Evolutionary conservation across 164 flowering plant species (phyloP).

Genomic region (Cinnamomum chago): DNA sequence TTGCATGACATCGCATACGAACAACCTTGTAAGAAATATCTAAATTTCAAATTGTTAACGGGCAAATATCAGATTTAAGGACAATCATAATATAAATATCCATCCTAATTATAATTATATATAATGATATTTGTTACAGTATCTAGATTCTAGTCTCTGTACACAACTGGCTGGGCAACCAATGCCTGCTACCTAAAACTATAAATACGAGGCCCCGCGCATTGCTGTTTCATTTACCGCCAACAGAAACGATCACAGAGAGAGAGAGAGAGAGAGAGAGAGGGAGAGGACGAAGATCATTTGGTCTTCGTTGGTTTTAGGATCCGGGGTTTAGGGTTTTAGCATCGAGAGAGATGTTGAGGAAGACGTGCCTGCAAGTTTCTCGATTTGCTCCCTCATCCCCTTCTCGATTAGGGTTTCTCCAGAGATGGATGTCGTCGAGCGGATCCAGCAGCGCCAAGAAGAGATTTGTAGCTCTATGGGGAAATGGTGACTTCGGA

Average conservation of each 20-base stretch:
- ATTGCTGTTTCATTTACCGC: background rate
- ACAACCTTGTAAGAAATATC: too few species aligned
- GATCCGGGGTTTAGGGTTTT: background rate
- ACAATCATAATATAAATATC: too few species aligned
- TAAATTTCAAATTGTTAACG: too few species aligned
- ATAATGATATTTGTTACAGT: too few species aligned
- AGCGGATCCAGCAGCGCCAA: background rate
- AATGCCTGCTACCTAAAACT: too few species aligned
- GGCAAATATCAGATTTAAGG: too few species aligned
- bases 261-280: background rate
- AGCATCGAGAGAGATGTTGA: background rate
- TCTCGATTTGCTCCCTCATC: background rate
- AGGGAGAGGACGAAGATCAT: background rate
- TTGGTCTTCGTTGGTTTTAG: background rate
- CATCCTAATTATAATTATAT: too few species aligned
- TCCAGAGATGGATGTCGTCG: background rate
- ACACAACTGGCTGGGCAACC: too few species aligned
- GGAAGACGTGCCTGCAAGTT: background rate
- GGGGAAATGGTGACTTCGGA: slow-evolving; percentile 95
- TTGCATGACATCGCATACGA: too few species aligned
- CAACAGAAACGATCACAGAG: background rate
- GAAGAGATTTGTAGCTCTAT: slow-evolving; percentile 57
- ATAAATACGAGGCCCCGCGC: background rate
- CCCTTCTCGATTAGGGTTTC: background rate
- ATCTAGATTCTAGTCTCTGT: too few species aligned